Evolutionary conservation across 2,329 filamentous ascomycete species (phyloP).

Genomic region (Penicillium polonicum): DNA sequence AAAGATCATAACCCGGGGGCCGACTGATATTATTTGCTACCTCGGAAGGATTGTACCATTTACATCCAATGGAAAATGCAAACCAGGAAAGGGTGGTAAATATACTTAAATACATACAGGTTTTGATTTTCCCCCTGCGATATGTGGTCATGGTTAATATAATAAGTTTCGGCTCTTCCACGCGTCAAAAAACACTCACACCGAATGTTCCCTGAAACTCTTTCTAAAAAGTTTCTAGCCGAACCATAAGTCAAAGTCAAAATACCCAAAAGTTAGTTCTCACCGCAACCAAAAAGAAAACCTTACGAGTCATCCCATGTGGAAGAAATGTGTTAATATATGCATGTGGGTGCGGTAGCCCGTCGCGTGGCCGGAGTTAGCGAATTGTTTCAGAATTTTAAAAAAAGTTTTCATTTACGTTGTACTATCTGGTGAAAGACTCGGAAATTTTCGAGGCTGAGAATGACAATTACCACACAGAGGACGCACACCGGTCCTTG

Average conservation of each 20-base stretch:
- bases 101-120: background rate
- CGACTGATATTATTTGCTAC: background rate
- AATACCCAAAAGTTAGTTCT: background rate
- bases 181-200: background rate
- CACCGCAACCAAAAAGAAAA: slow-evolving; percentile 6
- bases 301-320: slow-evolving; percentile 23
- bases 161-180: background rate
- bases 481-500: background rate
- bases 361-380: slow-evolving; percentile 23
- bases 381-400: slow-evolving; percentile 19
- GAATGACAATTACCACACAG: background rate
- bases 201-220: background rate
- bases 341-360: slow-evolving; percentile 19
- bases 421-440: background rate
- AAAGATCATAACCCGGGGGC: slow-evolving; percentile 1
- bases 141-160: background rate
- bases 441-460: slow-evolving; percentile 3
- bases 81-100: background rate
- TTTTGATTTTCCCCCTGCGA: background rate
- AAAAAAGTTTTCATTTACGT: background rate
- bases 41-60: slow-evolving; percentile 1
- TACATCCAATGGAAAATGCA: background rate
- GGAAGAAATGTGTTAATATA: slow-evolving; percentile 9
- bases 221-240: background rate
- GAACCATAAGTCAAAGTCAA: slow-evolving; percentile 3